These are phyloP conservation scores for Monilinia aucupariae DNA, from an alignment of 2,329 filamentous ascomycete genomes.

Conservation along the genomic window DNA sequence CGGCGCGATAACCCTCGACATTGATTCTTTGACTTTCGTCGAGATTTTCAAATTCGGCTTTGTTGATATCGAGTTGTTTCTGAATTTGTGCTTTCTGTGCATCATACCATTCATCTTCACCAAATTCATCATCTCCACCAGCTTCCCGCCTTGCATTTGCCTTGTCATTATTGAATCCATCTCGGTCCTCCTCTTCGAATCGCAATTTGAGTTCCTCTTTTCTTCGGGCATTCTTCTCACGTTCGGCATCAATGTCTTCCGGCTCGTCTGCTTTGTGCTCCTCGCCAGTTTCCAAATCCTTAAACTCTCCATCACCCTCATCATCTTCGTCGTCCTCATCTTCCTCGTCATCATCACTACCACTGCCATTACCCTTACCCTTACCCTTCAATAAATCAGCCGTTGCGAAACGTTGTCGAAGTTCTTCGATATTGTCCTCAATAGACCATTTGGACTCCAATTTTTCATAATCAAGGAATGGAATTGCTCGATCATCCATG, in stretches of 20 bases:
- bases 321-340: conserved; percentile 49
- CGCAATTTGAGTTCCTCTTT: conserved; percentile 93
- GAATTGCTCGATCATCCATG: conserved; percentile 72
- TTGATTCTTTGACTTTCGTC: conserved; percentile 77
- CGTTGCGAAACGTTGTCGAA: conserved; percentile 72
- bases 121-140: conserved; percentile 68
- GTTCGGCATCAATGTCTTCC: conserved; percentile 70
- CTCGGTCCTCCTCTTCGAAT: conserved; percentile 97
- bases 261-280: conserved; percentile 42
- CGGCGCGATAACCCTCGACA: conserved; percentile 86
- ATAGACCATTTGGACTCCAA: conserved; percentile 82
- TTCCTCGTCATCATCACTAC: conserved; percentile 41
- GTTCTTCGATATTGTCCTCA: conserved; percentile 66
- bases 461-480: conserved; percentile 71
- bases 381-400: conserved; percentile 55
- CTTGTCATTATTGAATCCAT: conserved; percentile 89
- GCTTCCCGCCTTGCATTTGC: conserved; percentile 67
- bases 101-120: conserved; percentile 98
- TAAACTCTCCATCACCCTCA: conserved; percentile 75
- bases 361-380: conserved; percentile 44
- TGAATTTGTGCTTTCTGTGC: conserved; percentile 90
- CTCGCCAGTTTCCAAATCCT: conserved; percentile 78
- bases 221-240: conserved; percentile 80
- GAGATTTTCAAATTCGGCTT: conserved; percentile 80
- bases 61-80: conserved; percentile 96